Base-by-base conservation (phyloP, 208 protist species). In the Leishmania amazonensis region DNA sequence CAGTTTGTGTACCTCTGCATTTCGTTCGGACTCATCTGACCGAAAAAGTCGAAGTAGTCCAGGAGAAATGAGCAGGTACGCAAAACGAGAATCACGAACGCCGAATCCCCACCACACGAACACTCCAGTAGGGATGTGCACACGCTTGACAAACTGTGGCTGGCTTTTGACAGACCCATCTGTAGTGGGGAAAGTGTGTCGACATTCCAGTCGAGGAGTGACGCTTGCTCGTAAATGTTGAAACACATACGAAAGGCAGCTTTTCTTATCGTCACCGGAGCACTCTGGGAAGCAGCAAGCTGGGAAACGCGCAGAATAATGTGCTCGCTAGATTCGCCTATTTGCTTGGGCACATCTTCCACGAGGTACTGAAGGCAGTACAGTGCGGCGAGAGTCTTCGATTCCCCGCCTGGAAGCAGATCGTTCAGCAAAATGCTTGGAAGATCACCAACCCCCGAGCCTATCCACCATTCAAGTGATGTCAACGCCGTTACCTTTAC, bases 361-460 rank as follows among this genome's bases (percentile, higher is more conserved):
- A 97, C 94, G 42, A 97, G 67, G 79, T 97, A 97, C 80, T 97
- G 95, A 76, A 97, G 83, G 57, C 87, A 86, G 75, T 96, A 97
- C 31, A 97, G 81, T n/a, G 92, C 89, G 8, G 87, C 83, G 15
- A 97, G 84, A 21, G 93, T 93, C 70, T 91, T 92, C 71, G 93
- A 57, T 6, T 87, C 89, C 17, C 91, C 91, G 9, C 80, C 85
- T 28, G 81, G 87, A 28, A 97, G 87, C 21, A 97, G 83, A 8
- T 94, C 80, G 57, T 92, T 90, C 31, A 97, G 81, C 74, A 97
- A 80, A 35, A 95, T 87, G 74, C 76, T 78, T 49, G 93, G 79
- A 64, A 97, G 79, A 80, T 96, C 85, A 28, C 92, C 92, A 0
- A 96, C 79, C 0, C 91, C 87, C 38, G 75, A 83, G 45, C 74